phyloP scores from a whole-genome alignment of 208 protist genomes.

The Crithidia brevicula region DNA sequence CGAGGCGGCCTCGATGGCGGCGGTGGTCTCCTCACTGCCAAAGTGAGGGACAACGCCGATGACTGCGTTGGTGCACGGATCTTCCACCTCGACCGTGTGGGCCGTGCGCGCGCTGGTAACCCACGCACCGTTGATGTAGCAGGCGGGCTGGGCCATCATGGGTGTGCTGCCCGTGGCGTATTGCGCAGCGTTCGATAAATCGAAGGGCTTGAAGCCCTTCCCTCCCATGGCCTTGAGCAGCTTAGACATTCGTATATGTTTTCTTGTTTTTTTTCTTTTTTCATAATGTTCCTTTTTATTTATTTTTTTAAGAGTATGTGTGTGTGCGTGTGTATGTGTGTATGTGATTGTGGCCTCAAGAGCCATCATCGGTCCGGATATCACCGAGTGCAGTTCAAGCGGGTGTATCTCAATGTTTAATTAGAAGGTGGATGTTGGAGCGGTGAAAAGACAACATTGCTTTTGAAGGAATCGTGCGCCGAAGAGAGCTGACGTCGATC shows the following conservation, averaged over 20 bases:
- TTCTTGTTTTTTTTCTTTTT: constrained; percentile 4
- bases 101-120: constrained; percentile 24
- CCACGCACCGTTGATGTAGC: constrained; percentile 76
- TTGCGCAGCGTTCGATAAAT: constrained; percentile 39
- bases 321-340: too few relatives aligned
- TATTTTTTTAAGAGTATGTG: too few relatives aligned
- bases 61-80: constrained; percentile 73
- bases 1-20: constrained; percentile 65
- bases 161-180: constrained; percentile 38
- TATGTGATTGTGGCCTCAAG: too few relatives aligned
- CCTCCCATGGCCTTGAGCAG: constrained; percentile 26
- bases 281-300: constrained; percentile 11
- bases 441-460: too few relatives aligned
- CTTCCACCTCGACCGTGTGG: constrained; percentile 60
- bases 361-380: too few relatives aligned
- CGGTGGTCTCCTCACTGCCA: constrained; percentile 45
- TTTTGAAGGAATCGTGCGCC: too few relatives aligned
- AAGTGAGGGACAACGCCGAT: constrained; percentile 69
- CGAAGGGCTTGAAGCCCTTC: constrained; percentile 42
- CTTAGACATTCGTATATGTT: constrained; percentile 28
- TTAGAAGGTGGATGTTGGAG: too few relatives aligned
- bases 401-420: too few relatives aligned
- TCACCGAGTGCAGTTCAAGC: too few relatives aligned
- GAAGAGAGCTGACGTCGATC: too few relatives aligned
- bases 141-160: constrained; percentile 48